Percentiles rank a stretch among this genome's conserved stretches.
Conservation (phyloP, 257 asterid genomes). For the Knoxia roxburghii region DNA sequence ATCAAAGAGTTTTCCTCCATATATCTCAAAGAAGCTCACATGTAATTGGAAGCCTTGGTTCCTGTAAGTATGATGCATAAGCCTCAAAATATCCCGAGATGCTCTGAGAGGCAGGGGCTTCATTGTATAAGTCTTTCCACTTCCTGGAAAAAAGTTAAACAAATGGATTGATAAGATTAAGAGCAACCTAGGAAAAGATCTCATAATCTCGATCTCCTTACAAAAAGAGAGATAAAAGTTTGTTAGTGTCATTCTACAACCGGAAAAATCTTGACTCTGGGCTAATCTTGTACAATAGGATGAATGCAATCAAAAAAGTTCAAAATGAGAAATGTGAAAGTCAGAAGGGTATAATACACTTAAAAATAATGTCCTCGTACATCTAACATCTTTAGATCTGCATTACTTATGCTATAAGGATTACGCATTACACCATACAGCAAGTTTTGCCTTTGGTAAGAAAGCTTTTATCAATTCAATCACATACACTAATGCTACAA, state of each 20-base stretch:
- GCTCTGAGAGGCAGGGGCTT: slow-evolving; percentile 96
- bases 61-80: slow-evolving; percentile 86
- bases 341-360: background rate
- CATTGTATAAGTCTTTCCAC: slow-evolving; percentile 98
- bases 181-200: background rate
- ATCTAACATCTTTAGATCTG: background rate
- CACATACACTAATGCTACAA: background rate
- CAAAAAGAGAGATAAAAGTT: background rate
- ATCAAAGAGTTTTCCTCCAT: slow-evolving; percentile 94
- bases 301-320: background rate
- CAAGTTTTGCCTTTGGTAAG: background rate
- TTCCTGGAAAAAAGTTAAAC: slow-evolving; percentile 46
- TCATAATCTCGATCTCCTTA: background rate
- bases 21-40: slow-evolving; percentile 95
- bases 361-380: background rate
- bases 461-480: background rate
- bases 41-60: slow-evolving; percentile 91
- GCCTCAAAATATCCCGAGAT: slow-evolving; percentile 85
- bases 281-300: background rate
- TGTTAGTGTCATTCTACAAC: background rate
- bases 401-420: background rate
- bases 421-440: background rate
- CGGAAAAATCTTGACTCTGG: background rate
- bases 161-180: background rate
- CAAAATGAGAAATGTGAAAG: background rate